These are phyloP conservation scores for Rhipidocladum racemiflorum DNA, from an alignment of 176 grass and related monocot species.

Conservation along the genomic window DNA sequence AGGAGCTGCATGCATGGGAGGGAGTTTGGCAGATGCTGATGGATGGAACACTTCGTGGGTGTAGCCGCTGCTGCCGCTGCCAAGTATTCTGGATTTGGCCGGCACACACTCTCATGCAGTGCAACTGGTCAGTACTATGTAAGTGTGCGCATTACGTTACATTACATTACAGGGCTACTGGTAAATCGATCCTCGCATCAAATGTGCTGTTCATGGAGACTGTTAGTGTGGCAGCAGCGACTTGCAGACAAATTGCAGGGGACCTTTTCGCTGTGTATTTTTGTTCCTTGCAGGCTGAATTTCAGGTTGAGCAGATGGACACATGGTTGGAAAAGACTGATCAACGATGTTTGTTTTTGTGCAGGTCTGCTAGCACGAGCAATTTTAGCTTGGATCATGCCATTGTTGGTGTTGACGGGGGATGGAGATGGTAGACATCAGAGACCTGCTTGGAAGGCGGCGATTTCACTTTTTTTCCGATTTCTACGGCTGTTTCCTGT, in stretches of 20 bases:
- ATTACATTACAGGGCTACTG: background rate
- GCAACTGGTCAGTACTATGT: slow-evolving; percentile 5
- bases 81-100: slow-evolving; percentile 8
- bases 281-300: background rate
- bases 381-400: background rate
- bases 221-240: background rate
- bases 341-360: background rate
- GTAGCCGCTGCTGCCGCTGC: background rate
- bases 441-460: no score
- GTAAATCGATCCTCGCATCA: slow-evolving; percentile 23
- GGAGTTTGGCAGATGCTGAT: slow-evolving; percentile 38
- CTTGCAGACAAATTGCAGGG: background rate
- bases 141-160: background rate
- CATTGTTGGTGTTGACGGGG: background rate
- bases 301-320: background rate
- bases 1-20: background rate
- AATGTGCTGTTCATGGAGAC: slow-evolving; percentile 29
- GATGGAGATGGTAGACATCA: background rate
- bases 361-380: background rate
- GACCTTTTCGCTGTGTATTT: background rate
- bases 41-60: slow-evolving; percentile 51
- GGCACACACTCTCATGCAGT: slow-evolving; percentile 25
- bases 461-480: no score
- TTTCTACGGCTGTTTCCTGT: no score
- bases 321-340: background rate